Conservation (phyloP, 2,329 filamentous ascomycete genomes). For the Biscogniauxia sp. region DNA sequence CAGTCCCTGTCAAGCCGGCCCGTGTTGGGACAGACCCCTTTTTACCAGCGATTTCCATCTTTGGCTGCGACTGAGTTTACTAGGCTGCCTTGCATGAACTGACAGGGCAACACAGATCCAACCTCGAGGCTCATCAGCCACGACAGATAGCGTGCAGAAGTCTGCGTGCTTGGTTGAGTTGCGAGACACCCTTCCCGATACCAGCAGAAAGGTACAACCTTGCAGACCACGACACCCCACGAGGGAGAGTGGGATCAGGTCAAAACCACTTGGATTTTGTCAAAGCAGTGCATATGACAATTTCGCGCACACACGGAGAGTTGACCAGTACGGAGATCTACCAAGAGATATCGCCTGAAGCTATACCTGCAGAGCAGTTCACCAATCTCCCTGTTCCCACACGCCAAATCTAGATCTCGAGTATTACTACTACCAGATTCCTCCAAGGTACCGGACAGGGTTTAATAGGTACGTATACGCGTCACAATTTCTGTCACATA, state of each 20-base stretch:
- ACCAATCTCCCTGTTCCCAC: neutral
- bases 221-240: conserved; percentile 23
- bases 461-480: neutral
- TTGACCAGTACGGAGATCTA: no score
- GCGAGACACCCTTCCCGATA: conserved; percentile 17
- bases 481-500: neutral
- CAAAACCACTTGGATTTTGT: conserved; percentile 9
- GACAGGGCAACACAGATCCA: conserved; percentile 23
- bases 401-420: neutral
- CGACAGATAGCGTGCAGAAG: conserved; percentile 22
- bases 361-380: neutral
- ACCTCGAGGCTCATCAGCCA: conserved; percentile 16
- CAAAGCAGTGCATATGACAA: neutral
- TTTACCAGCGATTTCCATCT: neutral
- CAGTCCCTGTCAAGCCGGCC: conserved; percentile 17
- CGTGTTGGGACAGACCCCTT: neutral
- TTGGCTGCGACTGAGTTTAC: conserved; percentile 21
- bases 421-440: neutral
- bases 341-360: no score
- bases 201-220: conserved; percentile 24
- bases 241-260: conserved; percentile 23
- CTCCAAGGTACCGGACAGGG: neutral
- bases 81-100: conserved; percentile 26
- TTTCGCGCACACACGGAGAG: neutral
- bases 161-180: conserved; percentile 18